A percentile compares a stretch with the other conserved stretches of the same genome.
Evolutionary conservation across 2,329 filamentous ascomycete genomes (phyloP).

Genomic region (Bertia moriformis): DNA sequence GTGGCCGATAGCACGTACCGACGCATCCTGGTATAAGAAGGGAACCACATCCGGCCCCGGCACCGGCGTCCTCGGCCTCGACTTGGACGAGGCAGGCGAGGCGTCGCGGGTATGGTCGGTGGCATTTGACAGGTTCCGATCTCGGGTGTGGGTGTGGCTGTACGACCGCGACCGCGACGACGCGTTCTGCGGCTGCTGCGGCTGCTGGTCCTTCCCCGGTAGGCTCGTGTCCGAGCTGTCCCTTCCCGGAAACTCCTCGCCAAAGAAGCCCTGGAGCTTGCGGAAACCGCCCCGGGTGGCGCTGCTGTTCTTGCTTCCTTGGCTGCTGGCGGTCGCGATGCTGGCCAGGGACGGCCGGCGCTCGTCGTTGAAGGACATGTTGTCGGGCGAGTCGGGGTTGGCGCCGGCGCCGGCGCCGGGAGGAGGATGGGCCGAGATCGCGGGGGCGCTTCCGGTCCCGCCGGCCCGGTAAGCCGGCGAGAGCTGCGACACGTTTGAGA

Average conservation of each 20-base stretch:
- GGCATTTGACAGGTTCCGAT: conserved; percentile 68
- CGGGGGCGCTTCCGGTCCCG: too few relatives aligned
- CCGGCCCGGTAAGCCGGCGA: conserved; percentile 55
- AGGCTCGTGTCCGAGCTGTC: conserved; percentile 64
- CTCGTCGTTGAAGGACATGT: conserved; percentile 51
- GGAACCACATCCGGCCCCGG: conserved; percentile 88
- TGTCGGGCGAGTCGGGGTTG: conserved; percentile 46
- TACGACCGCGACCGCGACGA: conserved; percentile 26
- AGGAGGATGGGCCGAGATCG: conserved; percentile 20
- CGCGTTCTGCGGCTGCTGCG: too few relatives aligned
- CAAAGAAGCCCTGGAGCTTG: conserved; percentile 82
- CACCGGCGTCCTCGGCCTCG: conserved; percentile 69
- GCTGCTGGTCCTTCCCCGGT: conserved; percentile 45
- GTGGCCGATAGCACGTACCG: too few relatives aligned
- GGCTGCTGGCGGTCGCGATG: conserved; percentile 72
- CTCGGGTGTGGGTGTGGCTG: conserved; percentile 37
- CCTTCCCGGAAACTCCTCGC: conserved; percentile 66
- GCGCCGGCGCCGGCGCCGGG: conserved; percentile 30
- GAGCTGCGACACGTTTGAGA: conserved; percentile 46
- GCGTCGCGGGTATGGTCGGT: conserved; percentile 59
- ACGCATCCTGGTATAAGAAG: conserved; percentile 84
- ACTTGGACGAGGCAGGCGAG: conserved; percentile 63
- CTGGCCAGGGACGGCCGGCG: conserved; percentile 79
- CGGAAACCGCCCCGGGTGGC: conserved; percentile 59
- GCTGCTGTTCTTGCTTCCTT: conserved; percentile 58